Evolutionary conservation across 2,329 filamentous ascomycete genomes (phyloP), one percentile per base, ranked within the genome.

Genomic region (Karstenula rhodostoma): DNA sequence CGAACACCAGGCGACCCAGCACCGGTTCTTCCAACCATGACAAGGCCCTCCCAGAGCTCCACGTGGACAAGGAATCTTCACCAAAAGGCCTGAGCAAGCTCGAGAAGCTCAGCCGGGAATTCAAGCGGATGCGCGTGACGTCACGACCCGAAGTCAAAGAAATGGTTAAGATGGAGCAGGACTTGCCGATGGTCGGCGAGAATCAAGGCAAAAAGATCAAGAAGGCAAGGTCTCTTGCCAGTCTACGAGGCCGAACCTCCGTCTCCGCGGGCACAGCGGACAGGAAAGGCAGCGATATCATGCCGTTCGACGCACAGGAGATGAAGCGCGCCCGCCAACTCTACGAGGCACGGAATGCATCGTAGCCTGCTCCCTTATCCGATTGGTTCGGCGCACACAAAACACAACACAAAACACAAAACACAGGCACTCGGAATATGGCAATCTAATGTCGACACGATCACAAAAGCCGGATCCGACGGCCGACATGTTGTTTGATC

Each of bases 101-200:
- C 12, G 86, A 89, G 75, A 84, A 84, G 67, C 83, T 89, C 60
- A 84, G 85, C 12, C 82, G 84, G 40, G 86, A 88, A 64, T 78
- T 89, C 63, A 84, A 82, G 63, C 84, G 84, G 65, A 87, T 89
- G 74, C 84, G 84, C 49, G 84, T 77, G 53, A 78, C 85, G 55
- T 82, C 81, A 50, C 80, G 80, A 60, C 79, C 78, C 4, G 81
- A 86, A 43, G 79, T 86, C n/a, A 80, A 82, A 25, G 80, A 84
- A 64, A 80, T 82, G 58, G 77, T 79, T 35, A 72, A 70, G 54
- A 61, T 75, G 53, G 71, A 70, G 19, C 69, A 70, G 52, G 63
- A 64, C 49, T 42, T 67, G 13, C 64, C 68, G 9, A 62, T 62
- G 32, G 54, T 57, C 4, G 60, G 59, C n/a, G 72, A 73, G 17